These are phyloP conservation scores for Cystobasidium sp. DNA, from an alignment of 1,284 basidiomycete species.

Conservation along the genomic window DNA sequence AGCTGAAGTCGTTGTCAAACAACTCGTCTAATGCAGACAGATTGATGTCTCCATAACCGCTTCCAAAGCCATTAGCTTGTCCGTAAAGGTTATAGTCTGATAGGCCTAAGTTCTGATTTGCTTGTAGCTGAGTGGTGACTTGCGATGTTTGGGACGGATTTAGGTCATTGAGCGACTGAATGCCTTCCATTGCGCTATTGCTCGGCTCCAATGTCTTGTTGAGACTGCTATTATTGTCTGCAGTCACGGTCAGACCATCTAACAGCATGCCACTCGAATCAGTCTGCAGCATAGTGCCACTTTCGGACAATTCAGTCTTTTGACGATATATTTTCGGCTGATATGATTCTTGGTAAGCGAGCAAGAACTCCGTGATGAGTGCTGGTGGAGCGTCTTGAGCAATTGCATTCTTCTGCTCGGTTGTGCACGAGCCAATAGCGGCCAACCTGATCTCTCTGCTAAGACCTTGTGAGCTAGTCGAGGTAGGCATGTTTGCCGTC, in stretches of 20 bases:
- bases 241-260: neutral
- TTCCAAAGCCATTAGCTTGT: constrained; percentile 4
- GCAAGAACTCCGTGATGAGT: constrained; percentile 1
- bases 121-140: no score
- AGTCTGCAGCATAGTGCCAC: neutral
- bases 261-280: neutral
- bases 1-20: constrained; percentile 30
- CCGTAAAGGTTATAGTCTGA: neutral
- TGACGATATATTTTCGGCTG: constrained; percentile 9
- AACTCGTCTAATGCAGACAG: constrained; percentile 39
- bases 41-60: constrained; percentile 32
- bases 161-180: no score
- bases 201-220: neutral
- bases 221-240: neutral
- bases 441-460: constrained; percentile 1
- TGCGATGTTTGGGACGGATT: no score
- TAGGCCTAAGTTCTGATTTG: constrained; percentile 3
- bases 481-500: no score
- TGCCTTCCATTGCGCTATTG: neutral
- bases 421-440: neutral
- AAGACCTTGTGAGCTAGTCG: neutral
- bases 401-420: neutral
- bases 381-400: neutral
- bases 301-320: neutral
- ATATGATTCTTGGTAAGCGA: constrained; percentile 10